Base-by-base conservation (phyloP, 441 rosid genomes). In the Eruca vesicaria region DNA sequence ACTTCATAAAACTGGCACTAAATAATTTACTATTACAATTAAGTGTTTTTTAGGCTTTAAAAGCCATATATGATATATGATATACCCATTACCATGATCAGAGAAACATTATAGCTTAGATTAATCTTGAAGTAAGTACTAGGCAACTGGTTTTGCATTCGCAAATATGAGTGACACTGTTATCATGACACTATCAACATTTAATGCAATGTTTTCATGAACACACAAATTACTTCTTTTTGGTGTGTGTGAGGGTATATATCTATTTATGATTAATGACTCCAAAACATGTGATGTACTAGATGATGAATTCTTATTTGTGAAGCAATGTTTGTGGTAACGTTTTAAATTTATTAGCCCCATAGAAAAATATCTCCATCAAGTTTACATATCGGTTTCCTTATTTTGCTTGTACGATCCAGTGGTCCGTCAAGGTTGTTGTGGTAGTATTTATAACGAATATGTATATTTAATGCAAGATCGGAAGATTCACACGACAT, bases 281-380 rank as follows among this genome's bases (percentile, higher is more conserved):
- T 61, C 65, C 8, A 26, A 21, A 76, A 69, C 75, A 69, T 76
- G 66, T 45, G 60, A 63, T 41, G 29, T 55, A 52, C 58, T 38
- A 63, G 61, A 76, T 69, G 79, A 63, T 76, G 79, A 63, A 76
- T 69, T 53, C 71, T 56, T 63, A 71, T 48, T 48, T 50, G 28
- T 5, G 50, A 77, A 77, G 72, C 68, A 77, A 77, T 60, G 36
- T 26, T 3, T 63, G 74, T 76, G 76, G 74, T 58, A 65, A 33
- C 72, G 59, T 1, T 65, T 18, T 45, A 32, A 57, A 31, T 20
- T 32, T 53, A 28, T 38, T 69, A 1, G 21, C 36, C 21, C 63
- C 19, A 4, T 18, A 3, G 6, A 15, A 23, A 68, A 63, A 69
- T 6, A 55, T 52, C 58, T 53, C 64, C 26, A 53, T 55, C 79